A percentile compares a stretch with the other conserved stretches of the same genome.
These are phyloP conservation scores for Pseudoturritis turrita DNA, from an alignment of 345 rosid species.

Conservation along the genomic window DNA sequence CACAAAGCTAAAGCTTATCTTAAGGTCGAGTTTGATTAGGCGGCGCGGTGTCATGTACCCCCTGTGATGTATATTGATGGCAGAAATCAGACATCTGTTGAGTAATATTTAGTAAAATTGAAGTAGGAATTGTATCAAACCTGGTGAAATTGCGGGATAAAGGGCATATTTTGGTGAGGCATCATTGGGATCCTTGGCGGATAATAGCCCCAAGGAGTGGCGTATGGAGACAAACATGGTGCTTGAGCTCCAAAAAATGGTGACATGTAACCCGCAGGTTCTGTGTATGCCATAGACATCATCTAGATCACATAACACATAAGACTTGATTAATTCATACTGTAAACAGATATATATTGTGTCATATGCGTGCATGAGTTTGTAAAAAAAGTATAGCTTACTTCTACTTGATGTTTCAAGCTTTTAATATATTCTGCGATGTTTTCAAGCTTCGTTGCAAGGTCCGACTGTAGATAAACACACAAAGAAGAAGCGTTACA, in stretches of 20 bases:
- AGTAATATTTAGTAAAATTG: background rate
- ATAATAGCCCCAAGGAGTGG: conserved; percentile 19
- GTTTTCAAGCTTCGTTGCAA: conserved; percentile 13
- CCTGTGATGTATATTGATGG: background rate
- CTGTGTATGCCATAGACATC: conserved; percentile 10
- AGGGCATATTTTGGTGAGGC: background rate
- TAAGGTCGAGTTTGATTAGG: conserved; percentile 1
- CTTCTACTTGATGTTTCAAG: background rate
- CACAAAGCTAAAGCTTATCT: background rate
- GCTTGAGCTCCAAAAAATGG: conserved; percentile 14
- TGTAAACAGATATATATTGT: no score
- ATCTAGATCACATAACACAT: background rate
- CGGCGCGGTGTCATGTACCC: background rate
- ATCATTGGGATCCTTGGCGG: background rate
- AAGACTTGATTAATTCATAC: background rate
- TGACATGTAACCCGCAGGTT: background rate
- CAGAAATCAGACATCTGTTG: background rate
- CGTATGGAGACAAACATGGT: conserved; percentile 11
- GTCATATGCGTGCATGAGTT: no score
- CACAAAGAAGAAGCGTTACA: background rate
- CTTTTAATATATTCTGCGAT: background rate
- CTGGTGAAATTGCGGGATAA: conserved; percentile 1
- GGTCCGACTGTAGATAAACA: background rate
- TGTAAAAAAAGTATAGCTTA: background rate
- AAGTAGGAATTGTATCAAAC: background rate